Conservation (phyloP, 1,139 yeast genomes). For the Meyerozyma elateridarum region DNA sequence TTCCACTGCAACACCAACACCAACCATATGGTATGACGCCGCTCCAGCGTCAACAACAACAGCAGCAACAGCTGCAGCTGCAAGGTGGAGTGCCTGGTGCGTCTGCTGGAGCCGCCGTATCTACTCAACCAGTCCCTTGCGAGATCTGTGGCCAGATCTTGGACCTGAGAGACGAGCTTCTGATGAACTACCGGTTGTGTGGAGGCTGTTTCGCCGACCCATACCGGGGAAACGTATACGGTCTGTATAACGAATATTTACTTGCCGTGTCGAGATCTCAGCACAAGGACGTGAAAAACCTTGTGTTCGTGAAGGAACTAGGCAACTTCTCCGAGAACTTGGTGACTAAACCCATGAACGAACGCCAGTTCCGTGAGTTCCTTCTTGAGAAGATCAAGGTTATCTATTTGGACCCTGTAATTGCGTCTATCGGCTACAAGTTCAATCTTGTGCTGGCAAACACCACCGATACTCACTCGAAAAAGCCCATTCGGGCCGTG, state of each 20-base stretch:
- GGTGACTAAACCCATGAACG: constrained; percentile 23
- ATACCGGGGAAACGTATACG: constrained; percentile 30
- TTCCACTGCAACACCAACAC: constrained; percentile 4
- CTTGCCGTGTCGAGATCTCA: constrained; percentile 21
- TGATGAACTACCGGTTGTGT: constrained; percentile 25
- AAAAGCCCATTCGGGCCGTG: constrained; percentile 8
- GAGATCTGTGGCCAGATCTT: constrained; percentile 24
- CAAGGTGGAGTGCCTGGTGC: constrained; percentile 1
- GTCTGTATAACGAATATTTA: constrained; percentile 34
- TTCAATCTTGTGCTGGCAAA: constrained; percentile 33
- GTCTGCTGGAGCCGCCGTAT: constrained; percentile 9
- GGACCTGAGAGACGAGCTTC: constrained; percentile 21
- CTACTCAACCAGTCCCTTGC: constrained; percentile 18
- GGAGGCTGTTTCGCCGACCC: constrained; percentile 29
- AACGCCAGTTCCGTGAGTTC: constrained; percentile 34
- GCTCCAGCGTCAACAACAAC: constrained; percentile 10
- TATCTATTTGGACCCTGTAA: constrained; percentile 38
- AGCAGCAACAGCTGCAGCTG: constrained; percentile 6
- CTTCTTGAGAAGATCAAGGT: constrained; percentile 32
- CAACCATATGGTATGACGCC: constrained; percentile 3
- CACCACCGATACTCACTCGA: constrained; percentile 16
- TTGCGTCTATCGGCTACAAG: constrained; percentile 30
- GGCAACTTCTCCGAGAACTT: constrained; percentile 28
- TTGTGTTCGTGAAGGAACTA: constrained; percentile 36
- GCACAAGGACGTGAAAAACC: constrained; percentile 23